Evolutionary conservation across 2,329 filamentous ascomycete species (phyloP).

Genomic region (Huntiella decipiens): DNA sequence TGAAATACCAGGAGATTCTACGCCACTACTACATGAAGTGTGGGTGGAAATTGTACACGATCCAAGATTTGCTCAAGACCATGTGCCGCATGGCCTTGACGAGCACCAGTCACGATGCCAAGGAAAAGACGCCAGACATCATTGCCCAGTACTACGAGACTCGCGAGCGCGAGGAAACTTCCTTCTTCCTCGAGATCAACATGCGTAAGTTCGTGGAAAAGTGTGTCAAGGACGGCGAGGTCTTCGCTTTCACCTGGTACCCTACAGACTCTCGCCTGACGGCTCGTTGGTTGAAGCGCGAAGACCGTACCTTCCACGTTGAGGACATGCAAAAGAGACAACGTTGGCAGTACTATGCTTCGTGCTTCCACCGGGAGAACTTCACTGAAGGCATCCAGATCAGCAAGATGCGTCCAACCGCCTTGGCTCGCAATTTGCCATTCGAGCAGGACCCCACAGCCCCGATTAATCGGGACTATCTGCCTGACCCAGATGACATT

Average conservation of each 20-base stretch:
- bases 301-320: constrained; percentile 64
- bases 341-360: constrained; percentile 89
- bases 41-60: constrained; percentile 85
- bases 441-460: constrained; percentile 29
- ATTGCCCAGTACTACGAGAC: constrained; percentile 71
- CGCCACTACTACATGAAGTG: constrained; percentile 79
- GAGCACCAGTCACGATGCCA: constrained; percentile 71
- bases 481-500: constrained; percentile 34
- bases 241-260: constrained; percentile 66
- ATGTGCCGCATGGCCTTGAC: constrained; percentile 62
- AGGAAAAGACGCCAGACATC: constrained; percentile 86
- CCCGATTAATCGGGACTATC: constrained; percentile 36
- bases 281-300: constrained; percentile 50
- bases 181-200: constrained; percentile 74
- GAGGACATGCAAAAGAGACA: constrained; percentile 72
- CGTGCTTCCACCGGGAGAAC: constrained; percentile 73
- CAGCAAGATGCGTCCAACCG: constrained; percentile 44
- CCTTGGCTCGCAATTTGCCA: constrained; percentile 54
- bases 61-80: constrained; percentile 71
- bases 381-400: constrained; percentile 63
- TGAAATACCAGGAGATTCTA: constrained; percentile 72
- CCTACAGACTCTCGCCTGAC: constrained; percentile 6
- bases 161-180: constrained; percentile 66
- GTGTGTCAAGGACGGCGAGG: constrained; percentile 76
- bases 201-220: constrained; percentile 86